A percentile compares a stretch with the other conserved stretches of the same genome.
Conservation (phyloP, 139 green algal genomes). For the Tetradesmus lagerheimii region DNA sequence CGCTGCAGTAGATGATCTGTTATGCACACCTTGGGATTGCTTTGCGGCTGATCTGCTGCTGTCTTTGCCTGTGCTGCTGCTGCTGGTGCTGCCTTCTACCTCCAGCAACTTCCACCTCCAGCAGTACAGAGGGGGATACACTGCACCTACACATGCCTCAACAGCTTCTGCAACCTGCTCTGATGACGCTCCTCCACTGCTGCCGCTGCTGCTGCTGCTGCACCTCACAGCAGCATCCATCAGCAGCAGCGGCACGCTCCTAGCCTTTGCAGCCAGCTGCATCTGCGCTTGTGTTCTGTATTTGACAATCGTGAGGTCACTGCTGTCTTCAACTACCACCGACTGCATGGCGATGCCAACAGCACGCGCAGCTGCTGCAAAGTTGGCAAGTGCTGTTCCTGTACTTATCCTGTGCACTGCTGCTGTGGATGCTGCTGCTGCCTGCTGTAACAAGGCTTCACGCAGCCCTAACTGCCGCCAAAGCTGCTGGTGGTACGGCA, state of each 20-base stretch:
- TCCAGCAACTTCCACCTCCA: background rate
- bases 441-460: background rate
- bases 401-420: background rate
- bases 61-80: no score
- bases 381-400: background rate
- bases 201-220: background rate
- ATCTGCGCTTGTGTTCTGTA: background rate
- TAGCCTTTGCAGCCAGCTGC: background rate
- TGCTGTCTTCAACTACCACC: background rate
- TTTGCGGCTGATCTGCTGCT: no score
- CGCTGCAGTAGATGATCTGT: no score
- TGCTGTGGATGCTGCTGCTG: background rate
- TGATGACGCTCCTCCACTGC: background rate
- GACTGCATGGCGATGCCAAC: no score
- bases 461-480: background rate
- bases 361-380: no score
- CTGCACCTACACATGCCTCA: no score
- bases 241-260: background rate
- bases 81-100: background rate
- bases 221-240: background rate
- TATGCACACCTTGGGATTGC: no score
- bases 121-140: background rate
- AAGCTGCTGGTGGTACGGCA: background rate
- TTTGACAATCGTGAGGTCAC: no score
- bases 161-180: background rate